phyloP scores from a whole-genome alignment of 192 early-diverging fungal genomes.

The Phlyctochytrium planicorne region DNA sequence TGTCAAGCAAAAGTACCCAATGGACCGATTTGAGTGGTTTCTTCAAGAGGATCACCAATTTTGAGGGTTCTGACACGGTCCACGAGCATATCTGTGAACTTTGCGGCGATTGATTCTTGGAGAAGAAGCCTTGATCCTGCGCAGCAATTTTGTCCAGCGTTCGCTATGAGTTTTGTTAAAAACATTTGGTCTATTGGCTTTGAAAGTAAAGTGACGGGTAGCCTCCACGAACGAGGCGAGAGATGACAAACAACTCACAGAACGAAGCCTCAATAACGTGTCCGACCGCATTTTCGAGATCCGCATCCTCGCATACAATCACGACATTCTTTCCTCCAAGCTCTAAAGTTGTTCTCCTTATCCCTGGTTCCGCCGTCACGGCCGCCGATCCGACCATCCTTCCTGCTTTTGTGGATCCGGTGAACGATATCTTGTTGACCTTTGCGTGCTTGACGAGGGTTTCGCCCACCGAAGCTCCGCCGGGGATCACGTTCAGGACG shows the following conservation, averaged over 20 bases:
- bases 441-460: constrained; percentile 68
- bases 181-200: background rate
- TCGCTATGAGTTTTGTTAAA: background rate
- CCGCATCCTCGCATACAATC: constrained; percentile 29
- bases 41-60: constrained; percentile 16
- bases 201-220: no score
- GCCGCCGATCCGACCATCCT: constrained; percentile 39
- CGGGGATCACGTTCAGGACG: constrained; percentile 85
- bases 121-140: constrained; percentile 12
- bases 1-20: background rate
- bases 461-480: constrained; percentile 68
- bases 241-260: background rate
- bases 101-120: constrained; percentile 4
- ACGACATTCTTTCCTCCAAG: constrained; percentile 84
- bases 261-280: constrained; percentile 18
- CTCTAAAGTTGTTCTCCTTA: constrained; percentile 80
- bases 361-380: constrained; percentile 56
- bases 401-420: constrained; percentile 42
- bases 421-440: constrained; percentile 72
- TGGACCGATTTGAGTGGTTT: constrained; percentile 7
- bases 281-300: constrained; percentile 20
- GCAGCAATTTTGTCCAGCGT: constrained; percentile 25
- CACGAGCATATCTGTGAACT: constrained; percentile 4
- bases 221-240: no score
- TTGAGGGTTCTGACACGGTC: background rate